Percentiles rank a stretch among this genome's conserved stretches.
These are phyloP conservation scores for Naganishia onofrii DNA, from an alignment of 768 basidiomycete genomes.

Conservation along the genomic window DNA sequence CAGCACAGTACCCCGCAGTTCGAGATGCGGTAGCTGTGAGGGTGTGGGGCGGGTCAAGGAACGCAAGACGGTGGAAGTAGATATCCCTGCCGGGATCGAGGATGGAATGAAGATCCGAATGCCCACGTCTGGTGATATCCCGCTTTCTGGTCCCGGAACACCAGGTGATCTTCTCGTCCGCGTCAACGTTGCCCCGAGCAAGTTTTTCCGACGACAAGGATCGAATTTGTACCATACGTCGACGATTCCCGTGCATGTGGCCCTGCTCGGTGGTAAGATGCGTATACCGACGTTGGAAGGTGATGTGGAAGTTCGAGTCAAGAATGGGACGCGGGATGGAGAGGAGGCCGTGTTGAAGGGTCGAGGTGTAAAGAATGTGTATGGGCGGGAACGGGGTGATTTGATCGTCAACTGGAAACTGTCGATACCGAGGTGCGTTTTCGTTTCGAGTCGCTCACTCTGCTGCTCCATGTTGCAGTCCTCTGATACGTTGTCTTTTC, in stretches of 20 bases:
- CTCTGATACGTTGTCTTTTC: neutral
- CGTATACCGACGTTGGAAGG: slow-evolving; percentile 92
- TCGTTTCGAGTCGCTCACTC: neutral
- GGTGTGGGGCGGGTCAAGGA: slow-evolving; percentile 85
- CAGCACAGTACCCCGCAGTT: slow-evolving; percentile 69
- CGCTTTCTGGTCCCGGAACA: slow-evolving; percentile 71
- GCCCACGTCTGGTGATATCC: slow-evolving; percentile 75
- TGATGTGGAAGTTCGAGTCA: slow-evolving; percentile 89
- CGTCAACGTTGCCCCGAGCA: slow-evolving; percentile 76
- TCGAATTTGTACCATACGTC: slow-evolving; percentile 85
- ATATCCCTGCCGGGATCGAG: slow-evolving; percentile 86
- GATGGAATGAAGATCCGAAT: slow-evolving; percentile 89
- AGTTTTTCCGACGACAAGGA: slow-evolving; percentile 84
- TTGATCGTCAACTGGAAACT: slow-evolving; percentile 84
- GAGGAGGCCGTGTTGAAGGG: slow-evolving; percentile 94
- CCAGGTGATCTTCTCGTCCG: slow-evolving; percentile 83
- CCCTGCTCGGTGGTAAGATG: slow-evolving; percentile 87
- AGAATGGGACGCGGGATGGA: slow-evolving; percentile 89
- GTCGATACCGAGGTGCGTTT: slow-evolving; percentile 78
- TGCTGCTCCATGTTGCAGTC: neutral
- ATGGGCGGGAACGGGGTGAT: slow-evolving; percentile 58
- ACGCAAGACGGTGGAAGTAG: slow-evolving; percentile 72
- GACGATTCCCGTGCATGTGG: slow-evolving; percentile 82
- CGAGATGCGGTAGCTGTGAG: slow-evolving; percentile 73
- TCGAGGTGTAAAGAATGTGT: slow-evolving; percentile 64